Percentiles rank a stretch among this genome's conserved stretches.
Conservation (phyloP, 805 yeast species). For the Wickerhamiella brachini region DNA sequence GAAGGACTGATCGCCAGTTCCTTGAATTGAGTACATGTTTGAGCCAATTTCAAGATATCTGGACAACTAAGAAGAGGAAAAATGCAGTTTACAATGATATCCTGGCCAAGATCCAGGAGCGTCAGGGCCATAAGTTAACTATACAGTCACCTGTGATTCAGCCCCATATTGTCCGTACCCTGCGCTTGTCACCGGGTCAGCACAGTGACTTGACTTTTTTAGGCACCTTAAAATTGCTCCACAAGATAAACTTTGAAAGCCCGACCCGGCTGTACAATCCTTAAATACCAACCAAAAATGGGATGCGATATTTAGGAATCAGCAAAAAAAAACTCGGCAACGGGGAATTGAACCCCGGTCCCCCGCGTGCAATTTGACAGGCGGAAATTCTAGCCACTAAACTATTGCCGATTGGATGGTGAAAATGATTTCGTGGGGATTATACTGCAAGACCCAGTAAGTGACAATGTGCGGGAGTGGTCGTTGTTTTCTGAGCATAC, state of each 20-base stretch:
- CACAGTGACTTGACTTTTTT: not conserved
- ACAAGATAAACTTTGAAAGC: too few relatives aligned
- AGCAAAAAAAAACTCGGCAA: constrained; percentile 16
- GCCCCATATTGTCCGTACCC: not conserved
- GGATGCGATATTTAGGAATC: too few relatives aligned
- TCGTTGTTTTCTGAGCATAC: too few relatives aligned
- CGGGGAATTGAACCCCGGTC: constrained; percentile 15
- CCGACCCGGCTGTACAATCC: too few relatives aligned
- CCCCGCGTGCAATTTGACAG: constrained; percentile 21
- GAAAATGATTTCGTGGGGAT: not conserved
- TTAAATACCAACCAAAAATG: not conserved
- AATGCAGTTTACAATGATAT: not conserved
- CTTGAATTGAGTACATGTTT: not conserved
- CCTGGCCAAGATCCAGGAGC: not conserved
- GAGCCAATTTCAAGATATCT: not conserved
- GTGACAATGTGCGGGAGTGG: too few relatives aligned
- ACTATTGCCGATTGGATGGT: constrained; percentile 22
- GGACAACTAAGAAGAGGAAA: not conserved
- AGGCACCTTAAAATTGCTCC: too few relatives aligned
- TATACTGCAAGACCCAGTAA: not conserved
- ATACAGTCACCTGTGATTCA: not conserved
- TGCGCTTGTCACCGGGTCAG: not conserved
- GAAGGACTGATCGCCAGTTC: not conserved
- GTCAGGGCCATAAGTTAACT: not conserved
- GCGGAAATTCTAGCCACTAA: constrained; percentile 30